Evolutionary conservation across 495 filamentous ascomycete species (phyloP).

Genomic region (Penicillium salamii): DNA sequence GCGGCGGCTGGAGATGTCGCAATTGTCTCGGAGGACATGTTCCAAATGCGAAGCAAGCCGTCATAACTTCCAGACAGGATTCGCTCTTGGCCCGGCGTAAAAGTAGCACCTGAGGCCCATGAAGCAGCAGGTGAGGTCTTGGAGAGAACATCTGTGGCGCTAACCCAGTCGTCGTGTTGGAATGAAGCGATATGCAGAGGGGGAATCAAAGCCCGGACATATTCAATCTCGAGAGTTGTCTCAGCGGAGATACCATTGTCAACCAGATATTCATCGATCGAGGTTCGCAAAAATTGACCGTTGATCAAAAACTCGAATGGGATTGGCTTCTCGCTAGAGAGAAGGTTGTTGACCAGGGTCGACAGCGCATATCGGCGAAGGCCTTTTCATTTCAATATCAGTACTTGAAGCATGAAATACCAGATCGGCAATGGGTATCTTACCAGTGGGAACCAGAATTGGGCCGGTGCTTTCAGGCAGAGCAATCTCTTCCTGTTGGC

Average conservation of each 20-base stretch:
- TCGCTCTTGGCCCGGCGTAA: conserved; percentile 55
- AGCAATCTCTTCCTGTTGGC: conserved; percentile 56
- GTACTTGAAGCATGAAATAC: conserved; percentile 1
- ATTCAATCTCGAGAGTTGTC: conserved; percentile 82
- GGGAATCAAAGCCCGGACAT: conserved; percentile 85
- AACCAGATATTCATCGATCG: conserved; percentile 84
- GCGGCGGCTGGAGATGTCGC: conserved; percentile 62
- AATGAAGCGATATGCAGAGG: conserved; percentile 83
- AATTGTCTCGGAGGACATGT: conserved; percentile 74
- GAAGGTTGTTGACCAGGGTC: conserved; percentile 87
- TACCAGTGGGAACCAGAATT: conserved; percentile 65
- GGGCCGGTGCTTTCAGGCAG: conserved; percentile 59
- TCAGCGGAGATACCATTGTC: conserved; percentile 84
- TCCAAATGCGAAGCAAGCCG: conserved; percentile 83
- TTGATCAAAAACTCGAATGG: conserved; percentile 96
- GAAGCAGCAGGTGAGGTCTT: conserved; percentile 57
- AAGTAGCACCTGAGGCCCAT: conserved; percentile 45
- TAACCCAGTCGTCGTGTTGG: conserved; percentile 96
- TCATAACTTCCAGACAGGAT: conserved; percentile 91
- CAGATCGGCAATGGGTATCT: conserved; percentile 18
- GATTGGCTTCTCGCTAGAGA: conserved; percentile 71
- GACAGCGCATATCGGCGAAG: conserved; percentile 89
- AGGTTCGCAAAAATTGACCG: conserved; percentile 83
- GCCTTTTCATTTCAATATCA: conserved; percentile 43
- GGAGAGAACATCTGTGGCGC: conserved; percentile 82